These are phyloP conservation scores for Ramaria sp. DNA, from an alignment of 768 basidiomycete species.

Conservation along the genomic window DNA sequence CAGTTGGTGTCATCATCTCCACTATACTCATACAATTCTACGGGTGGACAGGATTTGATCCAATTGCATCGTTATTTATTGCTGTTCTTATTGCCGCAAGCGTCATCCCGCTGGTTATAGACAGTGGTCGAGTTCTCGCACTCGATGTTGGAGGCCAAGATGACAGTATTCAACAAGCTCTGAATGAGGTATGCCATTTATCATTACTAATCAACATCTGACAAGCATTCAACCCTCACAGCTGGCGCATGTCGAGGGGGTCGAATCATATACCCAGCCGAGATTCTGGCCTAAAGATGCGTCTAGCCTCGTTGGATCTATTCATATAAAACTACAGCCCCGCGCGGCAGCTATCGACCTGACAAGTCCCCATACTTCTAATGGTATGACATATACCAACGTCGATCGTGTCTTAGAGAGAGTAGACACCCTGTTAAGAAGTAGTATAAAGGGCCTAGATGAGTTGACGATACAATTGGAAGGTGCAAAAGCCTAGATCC, in stretches of 20 bases:
- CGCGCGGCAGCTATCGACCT: constrained; percentile 48
- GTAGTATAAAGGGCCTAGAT: constrained; percentile 68
- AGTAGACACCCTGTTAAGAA: constrained; percentile 62
- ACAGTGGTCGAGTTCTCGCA: constrained; percentile 80
- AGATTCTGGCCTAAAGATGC: constrained; percentile 97
- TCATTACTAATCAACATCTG: background rate
- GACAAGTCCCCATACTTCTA: constrained; percentile 36
- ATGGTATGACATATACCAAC: constrained; percentile 41
- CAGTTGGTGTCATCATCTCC: constrained; percentile 95
- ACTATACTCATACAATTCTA: constrained; percentile 92
- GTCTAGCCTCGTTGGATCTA: constrained; percentile 74
- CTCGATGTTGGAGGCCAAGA: constrained; percentile 71
- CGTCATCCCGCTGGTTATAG: constrained; percentile 89
- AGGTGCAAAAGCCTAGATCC: constrained; percentile 10
- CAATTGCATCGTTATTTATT: constrained; percentile 94
- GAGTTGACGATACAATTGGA: constrained; percentile 90
- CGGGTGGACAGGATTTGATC: constrained; percentile 98
- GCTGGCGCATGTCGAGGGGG: constrained; percentile 67
- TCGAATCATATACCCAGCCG: constrained; percentile 69
- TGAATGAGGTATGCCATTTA: constrained; percentile 44
- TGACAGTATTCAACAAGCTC: constrained; percentile 40
- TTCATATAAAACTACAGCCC: constrained; percentile 77
- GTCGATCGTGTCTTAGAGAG: constrained; percentile 64
- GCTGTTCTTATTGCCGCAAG: constrained; percentile 91
- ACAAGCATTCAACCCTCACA: constrained; percentile 20